Conservation (phyloP, 805 yeast genomes). For the Candida sanyiensis region DNA sequence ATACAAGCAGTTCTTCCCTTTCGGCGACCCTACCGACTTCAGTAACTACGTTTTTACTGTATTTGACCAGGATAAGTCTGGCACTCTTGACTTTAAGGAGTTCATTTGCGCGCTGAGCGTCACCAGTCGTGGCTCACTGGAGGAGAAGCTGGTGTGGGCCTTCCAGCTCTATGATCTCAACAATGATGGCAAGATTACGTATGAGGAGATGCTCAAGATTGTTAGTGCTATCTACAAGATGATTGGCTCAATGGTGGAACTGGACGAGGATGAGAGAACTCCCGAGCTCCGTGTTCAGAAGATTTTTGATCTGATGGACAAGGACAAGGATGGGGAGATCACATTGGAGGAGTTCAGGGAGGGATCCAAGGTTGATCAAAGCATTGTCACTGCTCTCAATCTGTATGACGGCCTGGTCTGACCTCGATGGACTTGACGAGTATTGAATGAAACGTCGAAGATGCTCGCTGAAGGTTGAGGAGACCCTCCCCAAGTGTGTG, state of each 20-base stretch:
- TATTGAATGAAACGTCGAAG: too few relatives aligned
- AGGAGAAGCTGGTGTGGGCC: conserved; percentile 86
- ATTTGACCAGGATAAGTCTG: conserved; percentile 77
- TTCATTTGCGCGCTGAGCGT: conserved; percentile 83
- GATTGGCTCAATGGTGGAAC: conserved; percentile 91
- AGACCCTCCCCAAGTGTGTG: too few relatives aligned
- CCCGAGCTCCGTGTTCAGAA: conserved; percentile 85
- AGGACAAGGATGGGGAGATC: conserved; percentile 62
- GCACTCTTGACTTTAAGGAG: conserved; percentile 84
- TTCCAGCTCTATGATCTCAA: conserved; percentile 83
- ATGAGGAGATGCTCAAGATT: conserved; percentile 73
- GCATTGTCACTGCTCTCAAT: conserved; percentile 69
- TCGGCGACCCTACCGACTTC: conserved; percentile 93
- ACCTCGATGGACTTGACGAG: too few relatives aligned
- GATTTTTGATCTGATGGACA: conserved; percentile 69
- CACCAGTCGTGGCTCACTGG: conserved; percentile 78
- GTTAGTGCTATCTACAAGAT: conserved; percentile 84
- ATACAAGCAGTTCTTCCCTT: conserved; percentile 95
- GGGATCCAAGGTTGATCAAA: conserved; percentile 73
- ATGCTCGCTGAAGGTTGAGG: too few relatives aligned
- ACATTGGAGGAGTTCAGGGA: conserved; percentile 80
- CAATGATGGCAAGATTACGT: conserved; percentile 68
- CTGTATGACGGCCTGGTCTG: conserved; percentile 76
- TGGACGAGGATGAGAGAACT: conserved; percentile 84
- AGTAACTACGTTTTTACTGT: conserved; percentile 84